Evolutionary conservation across 306 rosid species (phyloP), one percentile per base, ranked within the genome.

Genomic region (Echinosophora koreensis): DNA sequence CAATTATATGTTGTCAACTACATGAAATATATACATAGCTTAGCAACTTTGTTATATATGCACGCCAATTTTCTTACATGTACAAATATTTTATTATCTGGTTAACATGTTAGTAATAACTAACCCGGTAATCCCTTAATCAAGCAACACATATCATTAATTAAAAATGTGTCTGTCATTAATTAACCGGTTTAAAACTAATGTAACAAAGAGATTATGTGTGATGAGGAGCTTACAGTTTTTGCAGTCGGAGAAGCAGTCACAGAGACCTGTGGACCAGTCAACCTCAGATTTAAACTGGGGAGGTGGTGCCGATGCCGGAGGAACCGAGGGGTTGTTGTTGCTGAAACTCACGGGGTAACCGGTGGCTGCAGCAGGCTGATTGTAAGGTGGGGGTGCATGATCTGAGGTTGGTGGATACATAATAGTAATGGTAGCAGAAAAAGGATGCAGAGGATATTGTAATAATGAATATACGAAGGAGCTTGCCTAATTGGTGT

Each of bases 231-330:
- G 27, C 67, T 58, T 54, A 85, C 89, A 89, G 65, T 42, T 87
- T 41, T 11, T 47, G 72, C 13, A 46, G 57, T 85, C 85, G 63
- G 89, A 83, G 84, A 44, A 73, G 87, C 89, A 89, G 51, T 70
- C 91, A 18, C 32, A 84, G 57, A 87, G 84, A 49, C 93, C 91
- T 0, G 89, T 72, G 42, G 89, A 87, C 93, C 93, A 89, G 2
- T 83, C 86, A 2, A 8, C 77, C 3, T 9, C 22, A 6, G 66
- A 13, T 46, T 70, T 52, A 5, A 18, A 1, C 4, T 15, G 9
- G 2, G 42, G 18, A 22, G 66, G 32, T 0, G 18, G 28, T 46
- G 77, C 1, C 0, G 61, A 5, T 0, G 41, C n/a, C 9, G 35
- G 70, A 0, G n/a, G 51, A 30, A 11, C 3, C 12, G 44, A n/a